Evolutionary conservation across 768 basidiomycete species (phyloP), one percentile per base, ranked within the genome.

Genomic region (Lactifluus rugatus): DNA sequence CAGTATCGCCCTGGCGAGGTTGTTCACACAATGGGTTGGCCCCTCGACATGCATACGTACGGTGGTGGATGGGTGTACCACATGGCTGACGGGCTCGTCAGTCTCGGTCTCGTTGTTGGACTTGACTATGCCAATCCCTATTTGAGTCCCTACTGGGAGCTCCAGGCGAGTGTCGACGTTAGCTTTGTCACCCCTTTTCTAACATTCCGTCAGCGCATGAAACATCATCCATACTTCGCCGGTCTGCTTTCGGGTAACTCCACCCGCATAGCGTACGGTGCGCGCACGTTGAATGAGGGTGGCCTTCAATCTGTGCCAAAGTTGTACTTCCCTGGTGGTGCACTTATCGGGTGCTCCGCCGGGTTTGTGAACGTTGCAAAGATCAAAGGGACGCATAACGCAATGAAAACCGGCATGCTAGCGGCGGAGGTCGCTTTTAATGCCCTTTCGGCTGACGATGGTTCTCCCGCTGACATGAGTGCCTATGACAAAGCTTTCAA

Each of bases 371-470:
- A 98, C 73, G 80, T 96, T 11, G 87, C 94, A 14, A 98, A 96
- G 73, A 98, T 99, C 73, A 98, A 98, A 69, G 95, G 95, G 14
- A 95, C 94, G 0, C 96, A 98, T 69, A 98, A 94, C 59, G 93
- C 95, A 2, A 98, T 99, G 96, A 94, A 98, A 78, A 91, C 87
- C 37, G 96, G 96, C 28, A 97, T 97, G 87, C 77, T 98, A 19
- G 95, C 93, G 28, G 95, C 92, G 1, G 94, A 99, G 69, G 79
- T 89, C 0, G 90, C 90, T 0, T 93, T 77, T 64, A 77, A 83
- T 5, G 79, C 79, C 4, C 72, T 95, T 50, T 71, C 74, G 7
- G 55, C 70, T 11, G 65, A 64, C 23, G 60, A 57, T 4, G 61
- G 46, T 9, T 52, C 54, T 23, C 65, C 78, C 0, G 73, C 76